Evolutionary conservation across 1,284 basidiomycete genomes (phyloP).

Genomic region (Cystobasidium pallidum): DNA sequence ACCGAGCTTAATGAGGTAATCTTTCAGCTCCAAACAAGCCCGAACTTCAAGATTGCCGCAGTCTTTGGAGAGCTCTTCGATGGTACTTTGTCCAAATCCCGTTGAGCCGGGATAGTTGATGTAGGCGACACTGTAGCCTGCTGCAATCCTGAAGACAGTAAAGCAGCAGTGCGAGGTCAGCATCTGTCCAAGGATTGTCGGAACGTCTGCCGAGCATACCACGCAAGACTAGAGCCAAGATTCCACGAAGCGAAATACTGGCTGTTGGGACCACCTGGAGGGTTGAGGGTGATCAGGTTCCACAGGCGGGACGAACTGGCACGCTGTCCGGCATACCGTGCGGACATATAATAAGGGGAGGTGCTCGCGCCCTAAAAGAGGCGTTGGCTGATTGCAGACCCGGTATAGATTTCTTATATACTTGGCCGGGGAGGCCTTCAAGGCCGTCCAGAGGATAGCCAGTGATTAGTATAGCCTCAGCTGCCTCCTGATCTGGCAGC

Average conservation of each 20-base stretch:
- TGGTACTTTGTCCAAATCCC: conserved; percentile 64
- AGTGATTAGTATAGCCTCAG: conserved; percentile 17
- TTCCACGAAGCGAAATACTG: conserved; percentile 1
- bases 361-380: background rate
- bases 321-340: conserved; percentile 3
- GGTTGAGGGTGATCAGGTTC: background rate
- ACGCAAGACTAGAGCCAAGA: background rate
- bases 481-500: conserved; percentile 1
- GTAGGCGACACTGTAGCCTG: conserved; percentile 67
- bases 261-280: conserved; percentile 11
- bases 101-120: conserved; percentile 73
- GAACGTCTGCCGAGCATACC: background rate
- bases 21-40: conserved; percentile 65
- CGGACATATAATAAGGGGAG: conserved; percentile 10
- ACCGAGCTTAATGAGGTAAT: conserved; percentile 62
- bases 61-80: conserved; percentile 62
- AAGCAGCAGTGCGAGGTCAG: background rate
- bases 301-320: background rate
- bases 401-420: conserved; percentile 3
- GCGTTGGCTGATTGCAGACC: background rate
- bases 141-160: conserved; percentile 60
- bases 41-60: conserved; percentile 70
- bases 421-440: background rate
- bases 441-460: background rate
- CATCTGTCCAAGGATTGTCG: background rate